Percentiles rank a stretch among this genome's conserved stretches.
Conservation (phyloP, 2,329 filamentous ascomycete genomes). For the Trematosphaeria pertusa region DNA sequence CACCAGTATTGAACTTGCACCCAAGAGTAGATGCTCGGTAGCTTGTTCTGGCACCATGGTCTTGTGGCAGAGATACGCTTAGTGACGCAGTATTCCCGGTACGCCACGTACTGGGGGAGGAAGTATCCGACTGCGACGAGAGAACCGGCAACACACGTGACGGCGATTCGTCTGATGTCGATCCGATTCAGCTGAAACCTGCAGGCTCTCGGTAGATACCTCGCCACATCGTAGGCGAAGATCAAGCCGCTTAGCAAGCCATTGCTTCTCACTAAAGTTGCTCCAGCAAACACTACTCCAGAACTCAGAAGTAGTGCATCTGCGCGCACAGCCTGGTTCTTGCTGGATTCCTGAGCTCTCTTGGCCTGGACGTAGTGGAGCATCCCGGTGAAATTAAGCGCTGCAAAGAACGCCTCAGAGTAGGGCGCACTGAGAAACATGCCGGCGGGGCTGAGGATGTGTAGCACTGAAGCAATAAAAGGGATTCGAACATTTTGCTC, state of each 20-base stretch:
- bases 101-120: conserved; percentile 78
- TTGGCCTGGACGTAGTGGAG: conserved; percentile 67
- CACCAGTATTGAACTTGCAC: conserved; percentile 93
- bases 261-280: conserved; percentile 81
- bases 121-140: conserved; percentile 71
- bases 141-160: conserved; percentile 71
- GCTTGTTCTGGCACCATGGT: conserved; percentile 75
- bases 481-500: conserved; percentile 56
- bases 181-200: conserved; percentile 42
- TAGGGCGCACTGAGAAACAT: conserved; percentile 90
- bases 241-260: conserved; percentile 82
- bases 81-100: conserved; percentile 64
- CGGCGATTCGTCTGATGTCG: conserved; percentile 60
- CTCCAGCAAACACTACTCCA: conserved; percentile 73
- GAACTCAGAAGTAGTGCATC: conserved; percentile 63
- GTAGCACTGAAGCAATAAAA: conserved; percentile 73
- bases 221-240: conserved; percentile 62
- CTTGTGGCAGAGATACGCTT: conserved; percentile 39
- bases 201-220: conserved; percentile 49
- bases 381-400: conserved; percentile 77
- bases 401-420: conserved; percentile 78
- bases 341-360: conserved; percentile 23
- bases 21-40: conserved; percentile 90
- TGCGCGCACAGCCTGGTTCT: conserved; percentile 38
- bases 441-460: conserved; percentile 86